Evolutionary conservation across 129 eudicot genomes (phyloP).

Genomic region (Ambrosia trifida): DNA sequence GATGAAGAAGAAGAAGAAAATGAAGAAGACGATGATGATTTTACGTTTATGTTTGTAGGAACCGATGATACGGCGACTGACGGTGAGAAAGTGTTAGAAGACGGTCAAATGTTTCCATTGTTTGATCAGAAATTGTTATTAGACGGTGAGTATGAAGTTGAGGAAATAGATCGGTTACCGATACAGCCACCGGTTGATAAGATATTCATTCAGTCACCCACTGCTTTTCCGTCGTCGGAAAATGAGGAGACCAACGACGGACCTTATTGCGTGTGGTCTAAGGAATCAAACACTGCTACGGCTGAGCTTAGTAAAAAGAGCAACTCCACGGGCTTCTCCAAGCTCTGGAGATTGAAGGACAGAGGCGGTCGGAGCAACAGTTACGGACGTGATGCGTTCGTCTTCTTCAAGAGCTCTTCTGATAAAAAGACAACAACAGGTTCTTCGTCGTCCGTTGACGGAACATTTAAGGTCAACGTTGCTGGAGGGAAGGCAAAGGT

Average conservation of each 20-base stretch:
- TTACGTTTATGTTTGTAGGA: constrained; percentile 31
- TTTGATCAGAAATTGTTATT: constrained; percentile 36
- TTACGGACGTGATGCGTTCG: constrained; percentile 89
- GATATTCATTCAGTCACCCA: constrained; percentile 33
- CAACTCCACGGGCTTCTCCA: constrained; percentile 96
- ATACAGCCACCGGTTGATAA: constrained; percentile 48
- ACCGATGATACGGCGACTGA: constrained; percentile 22
- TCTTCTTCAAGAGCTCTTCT: constrained; percentile 49
- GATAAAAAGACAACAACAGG: constrained; percentile 14
- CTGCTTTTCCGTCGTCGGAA: constrained; percentile 8
- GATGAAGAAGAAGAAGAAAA: constrained; percentile 15
- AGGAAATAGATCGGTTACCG: constrained; percentile 35
- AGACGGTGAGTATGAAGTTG: constrained; percentile 26
- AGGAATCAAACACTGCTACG: constrained; percentile 19
- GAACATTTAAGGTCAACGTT: constrained; percentile 28
- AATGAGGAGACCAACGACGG: constrained; percentile 29
- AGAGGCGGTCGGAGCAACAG: constrained; percentile 63
- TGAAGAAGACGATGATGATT: constrained; percentile 31
- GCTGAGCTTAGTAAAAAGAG: constrained; percentile 73
- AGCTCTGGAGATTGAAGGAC: constrained; percentile 79
- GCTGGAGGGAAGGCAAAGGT: constrained; percentile 30
- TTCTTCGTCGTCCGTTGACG: constrained; percentile 12
- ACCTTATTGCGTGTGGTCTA: constrained; percentile 57
- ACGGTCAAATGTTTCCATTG: constrained; percentile 37
- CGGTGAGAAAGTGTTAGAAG: constrained; percentile 22